Base-by-base conservation (phyloP, 2,329 filamentous ascomycete species). In the Penicillium sp. region DNA sequence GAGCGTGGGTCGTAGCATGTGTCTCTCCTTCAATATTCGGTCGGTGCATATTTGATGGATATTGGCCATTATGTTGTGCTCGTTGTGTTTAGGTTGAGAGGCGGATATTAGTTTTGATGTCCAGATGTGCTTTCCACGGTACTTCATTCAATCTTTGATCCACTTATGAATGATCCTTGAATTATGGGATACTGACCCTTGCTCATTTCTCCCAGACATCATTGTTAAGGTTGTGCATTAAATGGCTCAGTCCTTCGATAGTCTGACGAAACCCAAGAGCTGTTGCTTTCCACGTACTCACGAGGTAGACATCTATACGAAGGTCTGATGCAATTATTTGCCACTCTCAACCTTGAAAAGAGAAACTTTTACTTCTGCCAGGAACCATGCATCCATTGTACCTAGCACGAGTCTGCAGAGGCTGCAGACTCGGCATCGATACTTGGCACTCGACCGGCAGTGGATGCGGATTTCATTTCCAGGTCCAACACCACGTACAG, bases 161-260 rank as follows among this genome's bases (percentile, higher is more conserved):
- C 19, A n/a, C 13, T 37, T 10, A 13, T 39, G 24, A 35, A 51
- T 24, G 2, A 35, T 22, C 33, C 6, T 51, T 14, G 6, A 13
- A 58, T 57, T 43, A 43, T 63, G 51, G 35, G 16, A 18, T 24
- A 37, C 35, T 55, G 49, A 44, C 58, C 64, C 64, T 68, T 63
- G 60, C 64, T 54, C 41, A 18, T 24, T 49, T 33, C 7, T 37
- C 7, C 13, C 14, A 24, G n/a, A 14, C 40, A 39, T 53, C 62
- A 66, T 62, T 64, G 66, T 61, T 31, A 31, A 10, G 9, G 31
- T 58, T 54, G 35, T 56, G 57, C 27, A 3, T 19, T 54, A 54
- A 18, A 54, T 39, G n/a, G 7, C 27, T 35, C 24, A 24, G 35
- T 31, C 18, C 11, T 40, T 47, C 44, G 18, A 44, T 54, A 52